These are phyloP conservation scores for Symbiodinium natans DNA, from an alignment of 73 alveolate genomes.

Conservation along the genomic window DNA sequence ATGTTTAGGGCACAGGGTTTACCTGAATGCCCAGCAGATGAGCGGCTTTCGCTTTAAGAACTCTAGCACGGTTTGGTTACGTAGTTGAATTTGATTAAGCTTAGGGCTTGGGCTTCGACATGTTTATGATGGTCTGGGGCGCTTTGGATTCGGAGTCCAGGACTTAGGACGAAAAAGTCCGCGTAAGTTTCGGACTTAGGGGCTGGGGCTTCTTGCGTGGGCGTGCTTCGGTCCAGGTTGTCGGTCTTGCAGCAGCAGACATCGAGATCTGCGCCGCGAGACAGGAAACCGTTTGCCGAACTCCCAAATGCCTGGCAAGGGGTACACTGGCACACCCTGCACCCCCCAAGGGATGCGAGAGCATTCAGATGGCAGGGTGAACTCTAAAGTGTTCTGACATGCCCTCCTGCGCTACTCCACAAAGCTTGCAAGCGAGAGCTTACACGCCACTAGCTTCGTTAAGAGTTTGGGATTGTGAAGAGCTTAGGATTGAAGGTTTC, in stretches of 20 bases:
- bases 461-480: neutral
- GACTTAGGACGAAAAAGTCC: too few species aligned
- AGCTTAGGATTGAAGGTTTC: neutral
- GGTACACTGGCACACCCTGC: neutral
- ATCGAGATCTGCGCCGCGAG: slow-evolving; percentile 78
- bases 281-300: slow-evolving; percentile 53
- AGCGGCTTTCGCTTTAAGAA: too few species aligned
- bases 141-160: too few species aligned
- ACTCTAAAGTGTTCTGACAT: neutral
- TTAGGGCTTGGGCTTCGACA: neutral
- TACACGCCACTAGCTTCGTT: neutral
- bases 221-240: slow-evolving; percentile 37
- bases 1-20: too few species aligned
- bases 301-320: slow-evolving; percentile 64
- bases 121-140: neutral
- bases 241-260: slow-evolving; percentile 26
- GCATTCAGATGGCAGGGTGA: neutral
- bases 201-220: neutral
- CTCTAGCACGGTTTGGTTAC: too few species aligned
- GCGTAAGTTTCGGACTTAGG: neutral
- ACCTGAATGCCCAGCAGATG: too few species aligned
- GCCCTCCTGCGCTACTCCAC: neutral
- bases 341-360: neutral
- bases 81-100: neutral
- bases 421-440: neutral